Base-by-base conservation (phyloP, 108 stramenopile species). In the Pinguiococcus pyrenoidosus region DNA sequence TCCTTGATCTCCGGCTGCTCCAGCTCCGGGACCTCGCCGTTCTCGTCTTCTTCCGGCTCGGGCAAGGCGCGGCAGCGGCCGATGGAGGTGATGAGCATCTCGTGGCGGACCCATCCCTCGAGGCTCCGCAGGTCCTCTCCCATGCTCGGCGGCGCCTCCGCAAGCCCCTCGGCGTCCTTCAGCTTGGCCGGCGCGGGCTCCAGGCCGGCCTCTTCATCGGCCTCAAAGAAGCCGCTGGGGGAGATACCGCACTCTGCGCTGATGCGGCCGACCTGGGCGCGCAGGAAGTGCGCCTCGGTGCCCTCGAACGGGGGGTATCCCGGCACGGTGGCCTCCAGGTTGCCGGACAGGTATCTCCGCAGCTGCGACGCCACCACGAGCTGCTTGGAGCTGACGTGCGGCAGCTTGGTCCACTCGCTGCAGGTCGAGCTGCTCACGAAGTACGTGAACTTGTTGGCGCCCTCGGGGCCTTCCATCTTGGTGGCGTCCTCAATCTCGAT, bases 271-370 rank as follows among this genome's bases (percentile, higher is more conserved):
- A 76, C 61, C 54, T 61, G 44, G 0, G 72, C 65, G 26, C 75
- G 69, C 14, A 76, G 46, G 17, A 64, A 44, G 39, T 70, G 29
- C 0, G 35, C 14, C 48, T 76, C 75, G 3, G 32, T 37, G n/a
- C 75, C 75, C 0, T 68, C 69, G 49, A 76, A 76, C 9, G 75
- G 69, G 0, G 75, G 75, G 33, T 74, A 71, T 8, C 59, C 61
- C 0, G 36, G 51, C 22, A 76, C 73, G n/a, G 44, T 9, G 1
- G 73, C 65, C 9, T 74, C 62, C 18, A 71, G 56, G n/a, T 72
- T 22, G 6, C 75, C 75, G 2, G 70, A 64, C 18, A 76, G 36
- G 39, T 46, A 62, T 0, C 69, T 32, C 32, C 42, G 54, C 25
- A 75, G 61, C 33, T 55, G 44, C 6, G 72, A 26, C 12, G 66